A percentile compares a stretch with the other conserved stretches of the same genome.
phyloP scores from a whole-genome alignment of 345 rosid genomes.

The Acer yangbiense region DNA sequence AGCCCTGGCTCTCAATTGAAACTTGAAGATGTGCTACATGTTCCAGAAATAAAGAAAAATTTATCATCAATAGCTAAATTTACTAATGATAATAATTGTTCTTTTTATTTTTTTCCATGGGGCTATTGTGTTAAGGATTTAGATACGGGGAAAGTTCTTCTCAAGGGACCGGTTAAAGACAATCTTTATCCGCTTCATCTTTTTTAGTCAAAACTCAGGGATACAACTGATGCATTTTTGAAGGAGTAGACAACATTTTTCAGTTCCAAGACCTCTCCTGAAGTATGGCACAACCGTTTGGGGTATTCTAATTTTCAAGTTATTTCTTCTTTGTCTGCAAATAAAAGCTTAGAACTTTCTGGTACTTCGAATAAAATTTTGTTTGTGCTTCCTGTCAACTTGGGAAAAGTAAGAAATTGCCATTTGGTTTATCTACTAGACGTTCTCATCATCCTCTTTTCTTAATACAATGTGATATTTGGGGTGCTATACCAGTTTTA shows the following conservation, averaged over 20 bases:
- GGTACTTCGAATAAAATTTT: not conserved
- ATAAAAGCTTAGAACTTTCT: not conserved
- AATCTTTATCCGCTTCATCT: not conserved
- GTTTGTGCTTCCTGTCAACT: not conserved
- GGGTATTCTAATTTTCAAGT: not conserved
- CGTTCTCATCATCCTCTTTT: not conserved
- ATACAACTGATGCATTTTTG: not conserved
- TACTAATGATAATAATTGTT: not conserved
- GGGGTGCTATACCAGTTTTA: not conserved
- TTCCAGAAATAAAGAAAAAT: not conserved
- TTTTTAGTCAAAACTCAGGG: not conserved
- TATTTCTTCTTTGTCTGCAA: not conserved
- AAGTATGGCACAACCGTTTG: not conserved
- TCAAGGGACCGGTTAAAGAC: not conserved
- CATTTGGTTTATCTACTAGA: not conserved
- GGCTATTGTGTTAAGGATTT: not conserved
- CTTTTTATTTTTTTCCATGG: not conserved
- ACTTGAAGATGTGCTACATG: not conserved
- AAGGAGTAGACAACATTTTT: not conserved
- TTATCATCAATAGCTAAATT: not conserved
- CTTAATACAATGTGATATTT: not conserved
- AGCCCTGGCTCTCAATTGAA: not conserved
- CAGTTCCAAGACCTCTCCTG: not conserved
- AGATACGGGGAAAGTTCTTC: not conserved
- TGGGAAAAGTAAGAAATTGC: not conserved